Evolutionary conservation across 371 early-diverging fungal species (phyloP).

Genomic region (Apophysomyces variabilis): DNA sequence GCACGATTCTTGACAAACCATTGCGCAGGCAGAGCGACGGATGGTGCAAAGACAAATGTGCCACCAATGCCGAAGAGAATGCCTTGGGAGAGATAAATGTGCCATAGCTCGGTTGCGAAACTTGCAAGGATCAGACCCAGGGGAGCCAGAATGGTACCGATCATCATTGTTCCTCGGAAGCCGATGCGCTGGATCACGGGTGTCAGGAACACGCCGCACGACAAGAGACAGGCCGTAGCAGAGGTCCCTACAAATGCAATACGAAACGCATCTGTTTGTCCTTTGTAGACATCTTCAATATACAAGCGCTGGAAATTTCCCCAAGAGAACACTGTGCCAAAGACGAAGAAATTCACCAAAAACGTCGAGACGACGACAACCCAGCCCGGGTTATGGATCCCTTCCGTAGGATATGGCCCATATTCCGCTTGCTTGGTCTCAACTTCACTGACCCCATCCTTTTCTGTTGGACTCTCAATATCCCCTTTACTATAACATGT

Average conservation of each 20-base stretch:
- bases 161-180: constrained; percentile 49
- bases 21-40: constrained; percentile 46
- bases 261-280: constrained; percentile 17
- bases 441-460: background rate
- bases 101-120: constrained; percentile 46
- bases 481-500: background rate
- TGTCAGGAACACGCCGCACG: constrained; percentile 42
- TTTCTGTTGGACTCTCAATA: background rate
- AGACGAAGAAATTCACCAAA: constrained; percentile 25
- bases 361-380: constrained; percentile 20
- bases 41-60: constrained; percentile 43
- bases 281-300: constrained; percentile 23
- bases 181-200: constrained; percentile 57
- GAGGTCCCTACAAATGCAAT: constrained; percentile 28
- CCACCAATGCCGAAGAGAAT: constrained; percentile 35
- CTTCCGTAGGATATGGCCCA: constrained; percentile 35
- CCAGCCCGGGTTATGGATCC: constrained; percentile 32
- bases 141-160: constrained; percentile 44
- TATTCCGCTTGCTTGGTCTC: constrained; percentile 4
- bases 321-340: constrained; percentile 27
- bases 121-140: constrained; percentile 47
- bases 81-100: constrained; percentile 49
- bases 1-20: constrained; percentile 52
- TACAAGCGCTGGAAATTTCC: constrained; percentile 30
- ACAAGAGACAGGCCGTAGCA: constrained; percentile 12